Conservation (phyloP, 202 grass and related monocot genomes). For the Saccharum hybrid region DNA sequence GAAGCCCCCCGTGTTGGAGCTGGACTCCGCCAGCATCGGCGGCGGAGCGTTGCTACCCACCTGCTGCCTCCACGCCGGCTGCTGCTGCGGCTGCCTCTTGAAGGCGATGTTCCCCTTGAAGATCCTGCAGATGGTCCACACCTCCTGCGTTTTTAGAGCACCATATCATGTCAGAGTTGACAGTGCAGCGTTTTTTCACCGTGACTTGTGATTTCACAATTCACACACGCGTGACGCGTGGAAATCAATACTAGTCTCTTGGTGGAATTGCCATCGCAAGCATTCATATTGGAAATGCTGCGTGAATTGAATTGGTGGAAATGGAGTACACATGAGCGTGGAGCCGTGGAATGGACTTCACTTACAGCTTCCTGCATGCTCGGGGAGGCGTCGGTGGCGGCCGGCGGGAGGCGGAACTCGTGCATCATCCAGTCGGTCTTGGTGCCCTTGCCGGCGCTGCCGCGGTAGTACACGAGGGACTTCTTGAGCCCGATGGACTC, state of each 20-base stretch:
- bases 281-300: slow-evolving; percentile 32
- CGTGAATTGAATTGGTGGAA: background rate
- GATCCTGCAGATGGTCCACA: slow-evolving; percentile 96
- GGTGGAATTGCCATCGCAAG: slow-evolving; percentile 31
- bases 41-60: slow-evolving; percentile 6
- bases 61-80: slow-evolving; percentile 45
- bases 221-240: slow-evolving; percentile 2
- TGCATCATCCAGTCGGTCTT: slow-evolving; percentile 99
- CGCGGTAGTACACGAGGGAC: slow-evolving; percentile 91
- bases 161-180: background rate
- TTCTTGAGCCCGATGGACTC: slow-evolving; percentile 91
- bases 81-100: slow-evolving; percentile 58
- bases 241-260: slow-evolving; percentile 34
- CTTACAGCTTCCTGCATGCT: slow-evolving; percentile 76
- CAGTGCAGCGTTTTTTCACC: background rate
- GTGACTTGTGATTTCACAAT: background rate
- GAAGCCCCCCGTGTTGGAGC: slow-evolving; percentile 52
- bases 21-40: slow-evolving; percentile 39
- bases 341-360: background rate
- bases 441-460: slow-evolving; percentile 80
- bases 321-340: background rate
- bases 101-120: slow-evolving; percentile 71
- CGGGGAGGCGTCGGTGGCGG: background rate
- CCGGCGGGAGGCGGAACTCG: slow-evolving; percentile 77
- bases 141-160: slow-evolving; percentile 59